Evolutionary conservation across 1,284 basidiomycete species (phyloP).

Genomic region (Gymnopus androsaceus): DNA sequence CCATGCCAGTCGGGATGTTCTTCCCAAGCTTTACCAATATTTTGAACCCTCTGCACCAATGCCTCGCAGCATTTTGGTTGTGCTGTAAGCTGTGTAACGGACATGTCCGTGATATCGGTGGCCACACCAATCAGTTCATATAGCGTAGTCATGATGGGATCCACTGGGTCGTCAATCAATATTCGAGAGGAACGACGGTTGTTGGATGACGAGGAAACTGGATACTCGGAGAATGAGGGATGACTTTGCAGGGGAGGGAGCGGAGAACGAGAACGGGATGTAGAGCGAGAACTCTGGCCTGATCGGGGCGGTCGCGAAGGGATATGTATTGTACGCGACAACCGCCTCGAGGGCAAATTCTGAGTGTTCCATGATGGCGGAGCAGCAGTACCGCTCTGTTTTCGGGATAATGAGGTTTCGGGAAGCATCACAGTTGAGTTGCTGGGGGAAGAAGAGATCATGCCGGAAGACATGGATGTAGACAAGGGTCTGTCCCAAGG

Average conservation of each 20-base stretch:
- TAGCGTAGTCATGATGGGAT: conserved; percentile 88
- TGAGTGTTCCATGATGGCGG: conserved; percentile 59
- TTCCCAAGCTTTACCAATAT: conserved; percentile 93
- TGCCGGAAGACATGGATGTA: conserved; percentile 51
- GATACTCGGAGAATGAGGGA: conserved; percentile 63
- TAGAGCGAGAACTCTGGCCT: conserved; percentile 88
- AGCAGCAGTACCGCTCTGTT: conserved; percentile 44
- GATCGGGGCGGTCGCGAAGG: conserved; percentile 68
- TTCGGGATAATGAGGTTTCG: conserved; percentile 65
- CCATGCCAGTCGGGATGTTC: conserved; percentile 98
- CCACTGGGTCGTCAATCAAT: conserved; percentile 76
- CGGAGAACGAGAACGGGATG: conserved; percentile 93
- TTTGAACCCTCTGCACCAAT: conserved; percentile 88
- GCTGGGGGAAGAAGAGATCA: conserved; percentile 56
- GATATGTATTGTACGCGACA: conserved; percentile 82
- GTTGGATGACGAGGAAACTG: conserved; percentile 47
- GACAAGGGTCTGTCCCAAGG: conserved; percentile 66
- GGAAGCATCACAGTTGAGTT: conserved; percentile 58
- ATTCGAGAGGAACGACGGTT: conserved; percentile 75
- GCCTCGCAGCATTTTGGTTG: conserved; percentile 85
- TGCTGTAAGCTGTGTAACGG: conserved; percentile 81
- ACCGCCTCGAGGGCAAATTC: conserved; percentile 63
- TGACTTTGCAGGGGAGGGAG: conserved; percentile 75
- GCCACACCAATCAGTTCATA: conserved; percentile 94
- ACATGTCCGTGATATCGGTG: conserved; percentile 93